Evolutionary conservation across 495 filamentous ascomycete genomes (phyloP), one percentile per base, ranked within the genome.

Genomic region (Daldinia bambusicola): DNA sequence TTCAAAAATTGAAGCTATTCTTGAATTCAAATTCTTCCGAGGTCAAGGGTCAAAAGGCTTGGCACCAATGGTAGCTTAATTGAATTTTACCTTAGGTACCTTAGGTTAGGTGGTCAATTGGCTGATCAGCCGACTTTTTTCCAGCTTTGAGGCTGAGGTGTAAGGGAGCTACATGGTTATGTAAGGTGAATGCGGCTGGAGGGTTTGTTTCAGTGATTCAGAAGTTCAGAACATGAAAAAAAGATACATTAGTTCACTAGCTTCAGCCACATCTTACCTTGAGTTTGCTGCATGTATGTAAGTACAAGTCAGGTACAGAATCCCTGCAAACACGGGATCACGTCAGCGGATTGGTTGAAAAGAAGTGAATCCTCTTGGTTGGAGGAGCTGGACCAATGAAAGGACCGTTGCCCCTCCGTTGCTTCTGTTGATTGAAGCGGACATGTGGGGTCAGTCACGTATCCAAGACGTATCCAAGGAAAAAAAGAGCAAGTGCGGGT

Each of bases 351-450:
- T 76, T 77, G 75, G 75, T 52, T 31, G 30, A 61, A 30, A 48
- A 32, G 55, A 48, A 38, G 34, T 10, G n/a, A 63, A 45, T 64
- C 65, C 65, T 61, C 69, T 50, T 16, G 34, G 50, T 18, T 37
- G 64, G 26, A 37, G 41, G 38, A 31, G 59, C 36, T 48, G 10
- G 40, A 41, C 83, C 84, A 85, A 85, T 84, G 62, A 76, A 64
- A 61, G 18, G 0, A 9, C 58, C 75, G 82, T 85, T 85, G 83
- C 83, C 73, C 76, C 70, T 80, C 75, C 61, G 83, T 85, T 83
- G 81, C 79, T 70, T 66, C 67, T 84, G 83, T 84, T 84, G 80
- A 81, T 62, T 57, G 22, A 75, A 74, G 72, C 72, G 61, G 66
- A 69, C 45, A 38, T 45, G 74, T 69, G 69, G 72, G 34, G 43